Conservation (phyloP, 495 filamentous ascomycete genomes). For the Chaetomium tenue region DNA sequence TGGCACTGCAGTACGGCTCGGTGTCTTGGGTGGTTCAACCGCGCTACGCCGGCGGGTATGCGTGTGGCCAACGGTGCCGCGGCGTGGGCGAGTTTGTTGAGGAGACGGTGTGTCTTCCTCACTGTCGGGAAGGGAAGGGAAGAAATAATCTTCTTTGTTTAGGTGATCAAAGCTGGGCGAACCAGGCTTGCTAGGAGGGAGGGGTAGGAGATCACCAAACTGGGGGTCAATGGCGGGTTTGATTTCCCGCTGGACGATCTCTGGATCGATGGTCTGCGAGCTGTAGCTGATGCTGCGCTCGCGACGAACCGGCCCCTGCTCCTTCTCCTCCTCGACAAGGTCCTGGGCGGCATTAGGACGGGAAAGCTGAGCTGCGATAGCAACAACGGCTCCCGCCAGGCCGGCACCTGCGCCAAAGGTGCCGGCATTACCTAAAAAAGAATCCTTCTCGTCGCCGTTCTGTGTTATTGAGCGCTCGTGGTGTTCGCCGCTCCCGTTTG, state of each 20-base stretch:
- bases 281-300: constrained; percentile 35
- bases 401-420: constrained; percentile 62
- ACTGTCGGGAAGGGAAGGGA: constrained; percentile 53
- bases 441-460: constrained; percentile 42
- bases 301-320: constrained; percentile 23
- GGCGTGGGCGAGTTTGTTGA: constrained; percentile 38
- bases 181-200: constrained; percentile 52
- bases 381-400: constrained; percentile 46
- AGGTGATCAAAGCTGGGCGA: constrained; percentile 40
- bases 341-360: constrained; percentile 45
- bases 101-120: constrained; percentile 49
- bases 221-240: constrained; percentile 58
- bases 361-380: constrained; percentile 43
- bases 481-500: constrained; percentile 35
- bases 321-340: constrained; percentile 33
- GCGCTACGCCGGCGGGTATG: constrained; percentile 42
- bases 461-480: constrained; percentile 25
- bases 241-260: constrained; percentile 46
- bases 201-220: constrained; percentile 54
- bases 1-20: constrained; percentile 54
- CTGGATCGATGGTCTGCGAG: constrained; percentile 49
- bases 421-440: constrained; percentile 65
- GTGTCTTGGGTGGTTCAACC: constrained; percentile 45
- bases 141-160: constrained; percentile 28
- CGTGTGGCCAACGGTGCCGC: constrained; percentile 27